phyloP scores from a whole-genome alignment of 176 grass and related monocot genomes.

The Neostapfia colusana region DNA sequence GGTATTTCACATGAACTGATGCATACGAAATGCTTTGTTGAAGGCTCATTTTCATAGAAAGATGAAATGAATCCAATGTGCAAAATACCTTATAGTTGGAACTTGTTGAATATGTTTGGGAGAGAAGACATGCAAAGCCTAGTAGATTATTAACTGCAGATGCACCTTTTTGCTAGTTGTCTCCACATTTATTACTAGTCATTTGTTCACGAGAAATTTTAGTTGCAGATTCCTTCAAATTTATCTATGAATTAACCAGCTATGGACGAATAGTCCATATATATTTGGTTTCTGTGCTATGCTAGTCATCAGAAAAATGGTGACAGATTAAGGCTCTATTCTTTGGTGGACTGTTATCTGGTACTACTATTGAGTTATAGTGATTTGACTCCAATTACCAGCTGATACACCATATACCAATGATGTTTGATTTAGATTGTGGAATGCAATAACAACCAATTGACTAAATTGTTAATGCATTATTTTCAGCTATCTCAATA shows the following conservation, averaged over 20 bases:
- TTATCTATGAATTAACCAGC: not conserved
- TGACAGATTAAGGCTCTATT: constrained; percentile 6
- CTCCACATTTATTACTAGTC: not conserved
- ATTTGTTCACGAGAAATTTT: constrained; percentile 3
- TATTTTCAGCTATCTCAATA: not conserved
- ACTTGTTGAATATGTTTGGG: constrained; percentile 5
- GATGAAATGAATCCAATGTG: not conserved
- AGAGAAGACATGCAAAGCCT: not conserved
- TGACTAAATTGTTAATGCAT: not conserved
- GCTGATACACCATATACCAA: not conserved
- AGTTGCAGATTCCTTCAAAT: not conserved
- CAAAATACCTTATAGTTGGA: constrained; percentile 1
- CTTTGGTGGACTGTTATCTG: not conserved
- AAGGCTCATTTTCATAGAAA: not conserved
- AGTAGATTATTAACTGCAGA: not conserved
- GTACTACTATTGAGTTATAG: not conserved
- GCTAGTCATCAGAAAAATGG: constrained; percentile 5
- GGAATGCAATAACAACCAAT: not conserved
- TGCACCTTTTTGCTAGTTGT: not conserved
- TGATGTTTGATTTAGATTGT: not conserved
- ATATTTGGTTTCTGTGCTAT: not conserved
- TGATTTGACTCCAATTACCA: not conserved
- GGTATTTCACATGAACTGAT: not conserved
- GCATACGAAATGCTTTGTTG: constrained; percentile 28
- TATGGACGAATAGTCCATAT: not conserved